Conservation (phyloP, 2,329 filamentous ascomycete genomes). For the Fusarium clavum region DNA sequence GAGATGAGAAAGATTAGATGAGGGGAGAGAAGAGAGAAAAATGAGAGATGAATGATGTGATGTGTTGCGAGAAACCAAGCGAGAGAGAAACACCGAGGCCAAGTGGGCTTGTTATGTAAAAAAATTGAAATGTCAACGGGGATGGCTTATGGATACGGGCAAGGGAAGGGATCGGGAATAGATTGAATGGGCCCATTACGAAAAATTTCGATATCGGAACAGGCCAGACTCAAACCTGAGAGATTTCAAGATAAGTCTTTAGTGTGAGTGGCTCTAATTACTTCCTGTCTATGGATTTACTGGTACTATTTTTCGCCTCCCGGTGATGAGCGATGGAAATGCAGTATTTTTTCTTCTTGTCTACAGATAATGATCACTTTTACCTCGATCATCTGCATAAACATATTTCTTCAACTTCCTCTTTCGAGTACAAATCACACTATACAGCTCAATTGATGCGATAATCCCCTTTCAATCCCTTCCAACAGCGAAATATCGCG, state of each 20-base stretch:
- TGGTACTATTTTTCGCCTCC: conserved; percentile 19
- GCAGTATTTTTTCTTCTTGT: neutral
- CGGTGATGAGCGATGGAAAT: conserved; percentile 19
- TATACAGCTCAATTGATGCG: neutral
- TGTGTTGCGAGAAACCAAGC: conserved; percentile 11
- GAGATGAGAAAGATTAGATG: neutral
- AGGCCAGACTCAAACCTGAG: conserved; percentile 5
- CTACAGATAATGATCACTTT: neutral
- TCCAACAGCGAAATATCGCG: conserved; percentile 31
- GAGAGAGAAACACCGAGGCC: conserved; percentile 20
- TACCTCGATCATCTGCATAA: neutral
- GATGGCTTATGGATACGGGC: conserved; percentile 23
- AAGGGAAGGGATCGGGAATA: conserved; percentile 35
- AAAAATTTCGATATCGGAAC: conserved; percentile 38
- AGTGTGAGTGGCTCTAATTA: conserved; percentile 20
- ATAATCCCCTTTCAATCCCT: neutral
- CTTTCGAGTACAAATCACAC: neutral
- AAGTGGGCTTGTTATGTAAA: conserved; percentile 49
- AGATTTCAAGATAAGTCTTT: conserved; percentile 3
- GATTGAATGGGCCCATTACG: conserved; percentile 41
- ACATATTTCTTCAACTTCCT: conserved; percentile 2
- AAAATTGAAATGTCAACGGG: conserved; percentile 35
- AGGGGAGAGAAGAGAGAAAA: neutral
- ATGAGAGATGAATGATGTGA: neutral
- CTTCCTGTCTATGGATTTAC: neutral